phyloP scores from a whole-genome alignment of 2,329 filamentous ascomycete genomes.

The Fusarium penzigii region DNA sequence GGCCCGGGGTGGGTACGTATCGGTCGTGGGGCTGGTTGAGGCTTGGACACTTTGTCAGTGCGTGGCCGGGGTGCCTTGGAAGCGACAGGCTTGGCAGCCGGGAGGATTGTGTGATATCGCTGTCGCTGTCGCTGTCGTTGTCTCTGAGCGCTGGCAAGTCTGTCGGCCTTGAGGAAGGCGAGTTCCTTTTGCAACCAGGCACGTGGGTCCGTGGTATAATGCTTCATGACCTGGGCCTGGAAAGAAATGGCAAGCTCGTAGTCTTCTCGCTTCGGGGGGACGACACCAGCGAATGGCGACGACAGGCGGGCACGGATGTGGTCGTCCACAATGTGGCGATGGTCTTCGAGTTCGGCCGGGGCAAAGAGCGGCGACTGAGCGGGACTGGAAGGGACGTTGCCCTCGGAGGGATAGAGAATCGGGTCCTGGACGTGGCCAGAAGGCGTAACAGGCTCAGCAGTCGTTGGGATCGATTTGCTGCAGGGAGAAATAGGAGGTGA shows the following conservation, averaged over 20 bases:
- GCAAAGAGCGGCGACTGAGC: constrained; percentile 53
- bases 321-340: constrained; percentile 50
- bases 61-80: constrained; percentile 31
- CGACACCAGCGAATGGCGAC: constrained; percentile 43
- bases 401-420: constrained; percentile 56
- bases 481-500: constrained; percentile 61
- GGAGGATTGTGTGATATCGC: constrained; percentile 43
- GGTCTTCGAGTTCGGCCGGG: constrained; percentile 41
- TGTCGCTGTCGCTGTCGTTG: background rate
- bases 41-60: constrained; percentile 39
- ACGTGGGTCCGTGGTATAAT: constrained; percentile 44
- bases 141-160: constrained; percentile 40
- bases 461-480: constrained; percentile 41
- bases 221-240: constrained; percentile 52
- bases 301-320: constrained; percentile 49
- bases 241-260: constrained; percentile 57
- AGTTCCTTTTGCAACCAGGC: constrained; percentile 54
- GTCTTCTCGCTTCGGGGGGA: constrained; percentile 53
- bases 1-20: constrained; percentile 33
- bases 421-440: constrained; percentile 49
- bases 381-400: constrained; percentile 40
- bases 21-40: constrained; percentile 35
- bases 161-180: constrained; percentile 49
- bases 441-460: constrained; percentile 31
- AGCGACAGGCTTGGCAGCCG: constrained; percentile 39